These are phyloP conservation scores for Tetragonia tetragonoides DNA, from an alignment of 148 eudicot genomes.

Conservation along the genomic window DNA sequence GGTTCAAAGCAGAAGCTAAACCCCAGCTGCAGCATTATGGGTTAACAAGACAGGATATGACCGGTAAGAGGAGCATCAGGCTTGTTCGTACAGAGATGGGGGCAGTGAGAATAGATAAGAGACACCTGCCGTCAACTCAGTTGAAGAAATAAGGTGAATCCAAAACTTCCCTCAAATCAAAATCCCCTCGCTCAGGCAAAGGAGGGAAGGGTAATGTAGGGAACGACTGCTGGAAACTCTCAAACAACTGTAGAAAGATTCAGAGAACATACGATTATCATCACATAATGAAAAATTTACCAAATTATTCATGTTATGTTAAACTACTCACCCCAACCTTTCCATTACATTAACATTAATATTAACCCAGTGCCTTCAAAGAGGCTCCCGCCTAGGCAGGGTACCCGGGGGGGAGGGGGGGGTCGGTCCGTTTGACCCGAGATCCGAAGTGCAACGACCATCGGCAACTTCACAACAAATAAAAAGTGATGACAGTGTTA, in stretches of 20 bases:
- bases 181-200: conserved; percentile 86
- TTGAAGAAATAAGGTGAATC: conserved; percentile 90
- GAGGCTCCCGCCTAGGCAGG: too few relatives aligned
- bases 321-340: too few relatives aligned
- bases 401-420: too few relatives aligned
- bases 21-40: not conserved
- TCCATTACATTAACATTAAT: too few relatives aligned
- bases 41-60: not conserved
- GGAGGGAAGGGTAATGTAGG: conserved; percentile 73
- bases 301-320: too few relatives aligned
- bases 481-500: too few relatives aligned
- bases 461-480: too few relatives aligned
- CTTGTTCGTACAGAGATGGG: not conserved
- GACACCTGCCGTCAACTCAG: conserved; percentile 28
- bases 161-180: conserved; percentile 70
- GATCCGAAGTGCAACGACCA: too few relatives aligned
- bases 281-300: too few relatives aligned
- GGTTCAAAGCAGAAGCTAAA: conserved; percentile 4
- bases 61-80: not conserved
- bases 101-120: not conserved
- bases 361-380: too few relatives aligned
- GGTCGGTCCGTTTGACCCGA: too few relatives aligned
- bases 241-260: conserved; percentile 59
- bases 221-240: conserved; percentile 77
- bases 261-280: not conserved